Base-by-base conservation (phyloP, 805 yeast genomes). In the Wickerhamomyces chambardii region DNA sequence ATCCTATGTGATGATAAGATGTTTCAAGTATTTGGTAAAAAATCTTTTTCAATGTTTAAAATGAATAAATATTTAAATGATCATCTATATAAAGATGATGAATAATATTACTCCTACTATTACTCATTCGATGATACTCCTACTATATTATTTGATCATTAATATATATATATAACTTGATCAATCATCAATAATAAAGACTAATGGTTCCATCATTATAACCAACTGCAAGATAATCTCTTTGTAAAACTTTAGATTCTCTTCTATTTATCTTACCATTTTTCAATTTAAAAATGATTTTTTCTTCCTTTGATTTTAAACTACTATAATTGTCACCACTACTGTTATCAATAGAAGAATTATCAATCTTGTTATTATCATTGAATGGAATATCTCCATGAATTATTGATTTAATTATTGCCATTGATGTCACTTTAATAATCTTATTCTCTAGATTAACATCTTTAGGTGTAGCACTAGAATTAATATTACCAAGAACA, bases 1-100 rank as follows among this genome's bases (percentile, higher is more conserved):
- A 77, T 84, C 6, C 15, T 72, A 4, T 79, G 85, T 48, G 86
- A 80, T 46, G 81, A 66, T 1, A 65, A 57, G 37, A 53, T 82
- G 59, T 58, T 56, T 35, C 66, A 65, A 3, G 47, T 84, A 1
- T 83, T 83, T 55, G 86, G 85, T 19, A 68, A 69, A 37, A 66
- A 52, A 57, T 24, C 27, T 11, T 67, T 75, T 32, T 66, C 73
- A 8, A 70, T 75, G 63, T 80, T 81, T 48, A 63, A 64, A 36
- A 63, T 81, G 76, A 62, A 64, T 36, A 78, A 75, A 47, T 53
- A 71, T 9, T 51, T 81, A 17, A 60, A 71, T 16, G 56, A 65
- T 15, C 84, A 77, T 47, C 49, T 79, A 24, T 63, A 55, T 40
- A 63, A 59, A 37, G 60, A 55, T 17, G 27, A 24, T 36, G 34